Evolutionary conservation across 2,329 filamentous ascomycete genomes (phyloP).

Genomic region (Colletotrichum orbiculare): DNA sequence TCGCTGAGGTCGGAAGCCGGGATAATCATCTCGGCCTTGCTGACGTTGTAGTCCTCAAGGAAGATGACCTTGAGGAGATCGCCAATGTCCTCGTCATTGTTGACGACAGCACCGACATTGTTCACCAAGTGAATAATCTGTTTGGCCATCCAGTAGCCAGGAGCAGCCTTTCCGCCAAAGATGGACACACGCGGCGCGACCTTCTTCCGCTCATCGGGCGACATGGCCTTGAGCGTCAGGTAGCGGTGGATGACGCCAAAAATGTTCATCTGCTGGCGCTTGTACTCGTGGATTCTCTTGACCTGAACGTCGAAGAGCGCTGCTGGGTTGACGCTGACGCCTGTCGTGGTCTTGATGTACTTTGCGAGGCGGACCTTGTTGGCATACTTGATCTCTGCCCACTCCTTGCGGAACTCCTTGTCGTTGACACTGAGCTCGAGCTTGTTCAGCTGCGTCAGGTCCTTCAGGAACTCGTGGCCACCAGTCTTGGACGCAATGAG

Average conservation of each 20-base stretch:
- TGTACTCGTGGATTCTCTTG: conserved; percentile 99
- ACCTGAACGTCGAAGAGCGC: conserved; percentile 97
- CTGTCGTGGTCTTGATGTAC: conserved; percentile 86
- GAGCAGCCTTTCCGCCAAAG: conserved; percentile 97
- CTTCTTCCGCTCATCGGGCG: conserved; percentile 86
- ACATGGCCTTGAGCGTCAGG: conserved; percentile 87
- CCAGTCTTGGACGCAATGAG: conserved; percentile 92
- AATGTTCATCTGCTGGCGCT: conserved; percentile 98
- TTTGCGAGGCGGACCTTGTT: conserved; percentile 95
- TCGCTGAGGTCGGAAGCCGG: conserved; percentile 97
- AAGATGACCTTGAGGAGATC: conserved; percentile 98
- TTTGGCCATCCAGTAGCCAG: conserved; percentile 99
- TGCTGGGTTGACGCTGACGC: conserved; percentile 85
- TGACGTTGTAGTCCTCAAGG: conserved; percentile 98
- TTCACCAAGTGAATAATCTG: conserved; percentile 98
- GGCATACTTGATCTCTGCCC: conserved; percentile 94
- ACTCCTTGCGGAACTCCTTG: conserved; percentile 90
- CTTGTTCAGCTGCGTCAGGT: conserved; percentile 86
- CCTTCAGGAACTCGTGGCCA: conserved; percentile 86
- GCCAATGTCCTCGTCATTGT: conserved; percentile 91
- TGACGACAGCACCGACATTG: conserved; percentile 88
- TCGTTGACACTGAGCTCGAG: conserved; percentile 88
- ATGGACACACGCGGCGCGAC: conserved; percentile 89
- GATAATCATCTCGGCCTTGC: conserved; percentile 96
- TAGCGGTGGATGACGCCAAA: conserved; percentile 98